These are phyloP conservation scores for Amanita molliuscula DNA, from an alignment of 768 basidiomycete species.

Conservation along the genomic window DNA sequence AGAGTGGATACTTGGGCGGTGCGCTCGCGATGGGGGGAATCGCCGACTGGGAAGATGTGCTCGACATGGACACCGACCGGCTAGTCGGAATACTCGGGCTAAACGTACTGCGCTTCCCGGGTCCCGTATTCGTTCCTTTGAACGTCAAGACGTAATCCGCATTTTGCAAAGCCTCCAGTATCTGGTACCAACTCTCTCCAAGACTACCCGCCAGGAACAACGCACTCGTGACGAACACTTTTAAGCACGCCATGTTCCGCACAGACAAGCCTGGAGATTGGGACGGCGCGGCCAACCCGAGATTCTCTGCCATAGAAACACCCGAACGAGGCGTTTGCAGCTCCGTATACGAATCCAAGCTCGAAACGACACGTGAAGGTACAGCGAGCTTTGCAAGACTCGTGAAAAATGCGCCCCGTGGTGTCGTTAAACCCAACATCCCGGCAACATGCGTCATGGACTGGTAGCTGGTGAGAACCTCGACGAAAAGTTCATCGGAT, in stretches of 20 bases:
- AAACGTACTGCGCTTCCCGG: slow-evolving; percentile 20
- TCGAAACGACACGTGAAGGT: slow-evolving; percentile 82
- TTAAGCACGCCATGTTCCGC: slow-evolving; percentile 85
- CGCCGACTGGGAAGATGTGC: slow-evolving; percentile 4
- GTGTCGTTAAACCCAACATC: slow-evolving; percentile 76
- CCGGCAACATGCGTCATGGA: slow-evolving; percentile 83
- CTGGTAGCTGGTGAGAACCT: slow-evolving; percentile 74
- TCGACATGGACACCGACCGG: slow-evolving; percentile 28
- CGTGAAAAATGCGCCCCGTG: slow-evolving; percentile 88
- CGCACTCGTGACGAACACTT: slow-evolving; percentile 67
- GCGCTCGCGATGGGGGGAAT: neutral
- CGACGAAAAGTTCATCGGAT: slow-evolving; percentile 85
- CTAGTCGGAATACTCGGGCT: slow-evolving; percentile 23
- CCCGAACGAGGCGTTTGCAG: slow-evolving; percentile 53
- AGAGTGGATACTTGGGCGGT: slow-evolving; percentile 42
- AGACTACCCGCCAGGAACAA: slow-evolving; percentile 78
- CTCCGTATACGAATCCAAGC: slow-evolving; percentile 49
- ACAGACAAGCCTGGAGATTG: slow-evolving; percentile 74
- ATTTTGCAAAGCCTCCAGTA: slow-evolving; percentile 88
- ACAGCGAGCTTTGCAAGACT: slow-evolving; percentile 87
- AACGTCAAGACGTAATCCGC: slow-evolving; percentile 83
- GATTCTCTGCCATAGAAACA: slow-evolving; percentile 50
- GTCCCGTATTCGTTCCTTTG: slow-evolving; percentile 32
- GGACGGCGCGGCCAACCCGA: slow-evolving; percentile 44
- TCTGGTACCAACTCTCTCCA: slow-evolving; percentile 86